A percentile compares a stretch with the other conserved stretches of the same genome.
phyloP scores from a whole-genome alignment of 1,284 basidiomycete species.

The Laetiporus sulphureus region DNA sequence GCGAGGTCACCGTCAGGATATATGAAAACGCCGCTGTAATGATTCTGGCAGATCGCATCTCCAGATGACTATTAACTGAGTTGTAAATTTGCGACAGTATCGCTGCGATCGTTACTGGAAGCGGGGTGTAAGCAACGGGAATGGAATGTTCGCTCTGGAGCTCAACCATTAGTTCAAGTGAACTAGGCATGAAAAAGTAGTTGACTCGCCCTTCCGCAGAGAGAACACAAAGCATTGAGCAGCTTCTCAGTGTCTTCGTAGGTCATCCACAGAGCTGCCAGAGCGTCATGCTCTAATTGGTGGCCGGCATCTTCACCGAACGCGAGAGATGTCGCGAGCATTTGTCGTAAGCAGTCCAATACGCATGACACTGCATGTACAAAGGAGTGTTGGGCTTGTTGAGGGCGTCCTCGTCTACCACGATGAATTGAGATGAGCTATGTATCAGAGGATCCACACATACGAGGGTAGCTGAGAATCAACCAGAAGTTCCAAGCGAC shows the following conservation, averaged over 20 bases:
- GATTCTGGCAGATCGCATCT: conserved; percentile 37
- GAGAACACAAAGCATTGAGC: conserved; percentile 39
- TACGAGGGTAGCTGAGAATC: conserved; percentile 32
- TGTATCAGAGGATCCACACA: too few species aligned
- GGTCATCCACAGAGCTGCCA: conserved; percentile 44
- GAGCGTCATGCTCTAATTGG: conserved; percentile 10
- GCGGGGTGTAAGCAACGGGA: conserved; percentile 35
- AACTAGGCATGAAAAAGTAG: not conserved
- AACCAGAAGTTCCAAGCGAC: conserved; percentile 55
- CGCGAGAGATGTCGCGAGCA: not conserved
- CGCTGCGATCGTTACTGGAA: conserved; percentile 31
- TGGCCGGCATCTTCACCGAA: not conserved
- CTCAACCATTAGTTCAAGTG: not conserved
- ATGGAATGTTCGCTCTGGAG: conserved; percentile 32
- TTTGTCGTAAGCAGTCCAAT: conserved; percentile 39
- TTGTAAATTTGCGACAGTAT: conserved; percentile 50
- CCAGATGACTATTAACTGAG: conserved; percentile 43
- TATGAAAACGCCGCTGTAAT: conserved; percentile 53
- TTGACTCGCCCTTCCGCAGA: conserved; percentile 50
- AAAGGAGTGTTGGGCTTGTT: conserved; percentile 57
- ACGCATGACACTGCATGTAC: conserved; percentile 54
- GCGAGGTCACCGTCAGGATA: conserved; percentile 53
- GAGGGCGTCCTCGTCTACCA: conserved; percentile 25
- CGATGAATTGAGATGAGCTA: too few species aligned
- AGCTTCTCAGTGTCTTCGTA: conserved; percentile 47